phyloP scores from a whole-genome alignment of 768 basidiomycete species.

The Amanita fuliginea region DNA sequence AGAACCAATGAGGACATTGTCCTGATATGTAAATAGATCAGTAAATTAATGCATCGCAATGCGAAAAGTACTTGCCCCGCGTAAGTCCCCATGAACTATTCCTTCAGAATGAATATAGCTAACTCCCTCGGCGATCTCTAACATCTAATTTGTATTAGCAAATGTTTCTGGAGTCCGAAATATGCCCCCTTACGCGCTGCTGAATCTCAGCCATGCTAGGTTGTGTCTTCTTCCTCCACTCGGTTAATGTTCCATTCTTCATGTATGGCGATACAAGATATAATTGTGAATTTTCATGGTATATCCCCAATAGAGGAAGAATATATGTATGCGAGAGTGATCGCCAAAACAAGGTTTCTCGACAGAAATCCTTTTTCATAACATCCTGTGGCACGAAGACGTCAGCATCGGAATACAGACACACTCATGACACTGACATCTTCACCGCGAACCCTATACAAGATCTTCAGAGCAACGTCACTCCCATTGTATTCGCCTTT shows the following conservation, averaged over 20 bases:
- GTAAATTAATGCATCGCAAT: not conserved
- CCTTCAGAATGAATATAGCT: conserved; percentile 3
- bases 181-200: not conserved
- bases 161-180: not conserved
- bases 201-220: not conserved
- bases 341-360: not conserved
- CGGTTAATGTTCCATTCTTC: conserved; percentile 1
- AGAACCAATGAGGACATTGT: not conserved
- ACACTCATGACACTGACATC: not conserved
- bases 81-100: not conserved
- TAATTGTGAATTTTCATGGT: not conserved
- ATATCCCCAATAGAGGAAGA: not conserved
- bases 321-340: not conserved
- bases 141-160: not conserved
- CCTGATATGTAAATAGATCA: not conserved
- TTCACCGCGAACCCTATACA: not conserved
- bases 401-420: not conserved
- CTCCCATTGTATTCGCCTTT: not conserved
- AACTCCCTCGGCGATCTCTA: conserved; percentile 1
- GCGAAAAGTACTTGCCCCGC: not conserved
- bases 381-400: not conserved
- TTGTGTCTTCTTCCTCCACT: not conserved
- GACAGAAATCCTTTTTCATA: not conserved
- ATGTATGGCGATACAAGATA: conserved; percentile 1
- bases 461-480: not conserved